These are phyloP conservation scores for Astrephomene gubernaculifera DNA, from an alignment of 139 green algal genomes.

Conservation along the genomic window DNA sequence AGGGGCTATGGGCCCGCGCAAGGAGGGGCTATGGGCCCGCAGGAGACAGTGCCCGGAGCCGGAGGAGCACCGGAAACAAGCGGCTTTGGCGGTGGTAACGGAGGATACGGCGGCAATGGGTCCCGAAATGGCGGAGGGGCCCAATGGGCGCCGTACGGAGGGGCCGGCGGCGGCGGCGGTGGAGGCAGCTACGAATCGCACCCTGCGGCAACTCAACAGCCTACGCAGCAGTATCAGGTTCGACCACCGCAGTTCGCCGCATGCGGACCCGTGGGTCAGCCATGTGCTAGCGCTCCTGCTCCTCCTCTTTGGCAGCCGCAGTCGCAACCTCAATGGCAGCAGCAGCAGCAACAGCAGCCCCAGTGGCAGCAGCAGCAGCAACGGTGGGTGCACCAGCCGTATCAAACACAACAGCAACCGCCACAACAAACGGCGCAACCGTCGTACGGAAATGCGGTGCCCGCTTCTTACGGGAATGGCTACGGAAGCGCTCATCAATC, in stretches of 20 bases:
- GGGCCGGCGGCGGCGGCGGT: neutral
- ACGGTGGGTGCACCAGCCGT: constrained; percentile 20
- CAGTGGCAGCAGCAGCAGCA: constrained; percentile 36
- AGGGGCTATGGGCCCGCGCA: neutral
- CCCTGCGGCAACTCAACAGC: neutral
- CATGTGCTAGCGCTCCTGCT: no score
- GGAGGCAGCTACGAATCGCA: neutral
- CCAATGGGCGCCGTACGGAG: no score
- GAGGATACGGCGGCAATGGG: neutral
- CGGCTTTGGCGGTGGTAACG: neutral
- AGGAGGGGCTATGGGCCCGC: neutral
- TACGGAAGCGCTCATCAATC: no score
- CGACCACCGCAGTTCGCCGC: neutral
- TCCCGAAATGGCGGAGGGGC: no score
- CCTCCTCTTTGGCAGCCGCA: neutral
- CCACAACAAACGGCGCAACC: no score
- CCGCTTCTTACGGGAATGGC: no score
- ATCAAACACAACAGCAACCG: neutral
- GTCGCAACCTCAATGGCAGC: neutral
- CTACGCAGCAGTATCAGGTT: constrained; percentile 16
- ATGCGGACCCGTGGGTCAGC: neutral
- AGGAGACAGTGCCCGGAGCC: neutral
- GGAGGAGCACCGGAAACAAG: no score
- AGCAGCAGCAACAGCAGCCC: neutral
- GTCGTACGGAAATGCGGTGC: no score